A percentile compares a stretch with the other conserved stretches of the same genome.
Conservation (phyloP, 176 grass and related monocot species). For the Elymus sibiricus region DNA sequence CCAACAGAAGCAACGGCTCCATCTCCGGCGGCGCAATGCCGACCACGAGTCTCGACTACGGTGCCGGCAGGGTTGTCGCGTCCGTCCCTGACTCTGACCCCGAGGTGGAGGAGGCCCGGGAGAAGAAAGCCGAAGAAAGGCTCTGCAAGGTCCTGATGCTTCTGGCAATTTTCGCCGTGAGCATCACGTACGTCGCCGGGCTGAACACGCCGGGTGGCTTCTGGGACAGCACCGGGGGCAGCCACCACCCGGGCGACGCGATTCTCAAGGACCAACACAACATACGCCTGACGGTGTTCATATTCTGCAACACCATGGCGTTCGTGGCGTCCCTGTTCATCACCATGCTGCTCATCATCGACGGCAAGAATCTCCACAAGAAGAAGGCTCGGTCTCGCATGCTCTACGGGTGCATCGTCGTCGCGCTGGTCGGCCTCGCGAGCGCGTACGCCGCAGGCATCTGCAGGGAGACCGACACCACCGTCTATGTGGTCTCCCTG, state of each 20-base stretch:
- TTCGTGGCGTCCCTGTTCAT: conserved; percentile 30
- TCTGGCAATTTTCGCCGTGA: conserved; percentile 1
- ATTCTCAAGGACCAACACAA: not conserved
- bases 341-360: conserved; percentile 7
- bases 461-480: not conserved
- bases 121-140: not conserved
- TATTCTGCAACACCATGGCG: conserved; percentile 17
- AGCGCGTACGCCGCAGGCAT: not conserved
- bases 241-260: not conserved
- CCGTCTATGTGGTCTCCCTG: not conserved
- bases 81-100: no score
- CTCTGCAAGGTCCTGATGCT: conserved; percentile 23
- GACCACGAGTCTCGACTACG: no score
- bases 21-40: no score
- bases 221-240: not conserved
- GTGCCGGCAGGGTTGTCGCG: no score
- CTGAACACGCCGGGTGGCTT: conserved; percentile 23
- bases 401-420: not conserved
- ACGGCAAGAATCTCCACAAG: not conserved
- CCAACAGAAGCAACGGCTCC: no score
- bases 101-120: no score
- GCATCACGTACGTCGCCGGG: conserved; percentile 34
- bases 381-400: not conserved
- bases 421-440: not conserved
- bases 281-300: not conserved